phyloP scores from a whole-genome alignment of 2,329 filamentous ascomycete genomes.

The Allantophomopsis cytisporea region DNA sequence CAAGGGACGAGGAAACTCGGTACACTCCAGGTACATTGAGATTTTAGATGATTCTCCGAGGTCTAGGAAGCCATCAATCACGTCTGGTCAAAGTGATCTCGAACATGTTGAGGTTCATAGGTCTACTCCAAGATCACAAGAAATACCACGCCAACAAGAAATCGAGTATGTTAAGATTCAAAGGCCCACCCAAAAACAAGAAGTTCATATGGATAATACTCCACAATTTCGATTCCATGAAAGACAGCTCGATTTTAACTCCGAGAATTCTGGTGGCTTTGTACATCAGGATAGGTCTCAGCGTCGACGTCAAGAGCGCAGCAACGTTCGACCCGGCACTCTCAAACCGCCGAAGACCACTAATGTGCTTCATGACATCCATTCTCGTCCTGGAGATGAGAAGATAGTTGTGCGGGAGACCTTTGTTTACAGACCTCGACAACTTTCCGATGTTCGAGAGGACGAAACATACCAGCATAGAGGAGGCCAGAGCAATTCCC shows the following conservation, averaged over 20 bases:
- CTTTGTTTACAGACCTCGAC: constrained; percentile 2
- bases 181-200: background rate
- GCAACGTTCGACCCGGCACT: background rate
- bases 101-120: no score
- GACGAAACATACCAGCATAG: background rate
- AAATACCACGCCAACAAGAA: background rate
- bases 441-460: background rate
- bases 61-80: no score
- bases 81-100: no score
- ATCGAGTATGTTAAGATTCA: background rate
- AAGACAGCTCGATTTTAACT: background rate
- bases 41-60: no score
- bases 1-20: no score
- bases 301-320: background rate
- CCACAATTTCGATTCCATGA: background rate
- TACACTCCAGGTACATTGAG: no score
- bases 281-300: background rate
- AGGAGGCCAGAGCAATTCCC: background rate
- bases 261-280: background rate
- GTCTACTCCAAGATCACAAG: no score
- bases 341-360: background rate
- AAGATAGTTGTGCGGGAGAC: constrained; percentile 1
- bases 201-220: background rate
- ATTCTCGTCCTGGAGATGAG: background rate
- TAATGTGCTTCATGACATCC: background rate